Conservation (phyloP, 2,329 filamentous ascomycete species). For the Penicillium sp. region DNA sequence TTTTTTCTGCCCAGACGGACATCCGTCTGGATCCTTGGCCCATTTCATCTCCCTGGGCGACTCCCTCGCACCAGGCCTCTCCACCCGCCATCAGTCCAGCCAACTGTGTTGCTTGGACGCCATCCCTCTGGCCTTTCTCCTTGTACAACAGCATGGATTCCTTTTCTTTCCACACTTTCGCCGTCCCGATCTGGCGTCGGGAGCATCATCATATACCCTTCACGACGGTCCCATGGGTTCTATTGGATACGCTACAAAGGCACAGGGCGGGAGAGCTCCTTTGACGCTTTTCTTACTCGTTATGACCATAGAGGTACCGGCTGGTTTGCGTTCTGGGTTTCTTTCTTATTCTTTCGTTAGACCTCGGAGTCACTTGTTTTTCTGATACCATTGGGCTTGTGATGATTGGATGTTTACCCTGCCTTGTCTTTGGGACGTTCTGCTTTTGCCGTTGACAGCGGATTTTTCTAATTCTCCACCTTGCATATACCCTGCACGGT, state of each 20-base stretch:
- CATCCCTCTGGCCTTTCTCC: conserved; percentile 6
- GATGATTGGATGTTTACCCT: conserved; percentile 24
- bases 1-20: conserved; percentile 14
- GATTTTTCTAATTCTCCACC: conserved; percentile 7
- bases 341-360: conserved; percentile 36
- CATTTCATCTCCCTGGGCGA: conserved; percentile 6
- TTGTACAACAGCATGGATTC: conserved; percentile 31
- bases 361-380: conserved; percentile 28
- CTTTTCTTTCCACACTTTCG: conserved; percentile 1
- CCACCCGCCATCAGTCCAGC: conserved; percentile 4
- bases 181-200: conserved; percentile 10
- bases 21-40: conserved; percentile 8
- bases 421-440: conserved; percentile 9
- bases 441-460: conserved; percentile 10
- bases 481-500: conserved; percentile 13
- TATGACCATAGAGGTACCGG: conserved; percentile 40
- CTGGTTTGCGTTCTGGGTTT: conserved; percentile 30
- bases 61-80: conserved; percentile 3
- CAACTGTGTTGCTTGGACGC: conserved; percentile 16
- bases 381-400: conserved; percentile 27
- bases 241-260: conserved; percentile 10
- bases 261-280: conserved; percentile 12
- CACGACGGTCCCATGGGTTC: conserved; percentile 9
- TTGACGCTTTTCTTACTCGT: conserved; percentile 23
- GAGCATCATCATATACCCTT: conserved; percentile 6